Evolutionary conservation across 495 filamentous ascomycete species (phyloP), one percentile per base, ranked within the genome.

Genomic region (Elasticomyces elasticus): DNA sequence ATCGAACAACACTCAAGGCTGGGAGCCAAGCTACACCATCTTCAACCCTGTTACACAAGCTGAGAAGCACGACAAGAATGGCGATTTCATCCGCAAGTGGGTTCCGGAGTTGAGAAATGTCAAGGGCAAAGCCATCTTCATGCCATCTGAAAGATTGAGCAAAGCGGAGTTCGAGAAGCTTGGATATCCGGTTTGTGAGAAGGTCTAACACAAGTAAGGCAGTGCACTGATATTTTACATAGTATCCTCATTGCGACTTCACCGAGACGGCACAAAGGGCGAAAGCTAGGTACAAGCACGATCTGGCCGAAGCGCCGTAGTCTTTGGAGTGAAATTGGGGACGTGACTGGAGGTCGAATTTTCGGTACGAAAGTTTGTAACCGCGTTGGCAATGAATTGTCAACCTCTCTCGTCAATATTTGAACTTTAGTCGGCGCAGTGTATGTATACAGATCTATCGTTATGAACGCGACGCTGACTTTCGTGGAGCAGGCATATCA

Each of bases 81-180:
- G 79, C 1, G 72, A 77, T 25, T 82, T 78, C 62, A 81, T 82
- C 26, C 59, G 77, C 5, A 69, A 68, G n/a, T 82, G 78, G 77
- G 74, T 82, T 10, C 78, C 77, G 0, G 79, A 82, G 60, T 58
- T 74, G 54, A 64, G 62, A 55, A 64, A 62, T 15, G 66, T 73
- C 37, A 49, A 71, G 49, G 70, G 71, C 0, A 72, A 72, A 52
- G 71, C 69, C 12, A 55, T 74, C 3, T 74, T 71, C 55, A 65
- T 64, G 30, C 72, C 72, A 0, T 62, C 61, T 54, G 59, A 66
- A 26, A 37, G 71, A 37, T 49, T 74, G 48, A 26, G 33, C 7
- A 71, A 71, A 46, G 56, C 62, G 25, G 71, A 71, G 40, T 74
- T 74, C 60, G 69, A 71, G 66, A 72, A 71, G 50, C 45, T 74